Base-by-base conservation (phyloP, 176 grass and related monocot genomes). In the Aegilops tauschii region DNA sequence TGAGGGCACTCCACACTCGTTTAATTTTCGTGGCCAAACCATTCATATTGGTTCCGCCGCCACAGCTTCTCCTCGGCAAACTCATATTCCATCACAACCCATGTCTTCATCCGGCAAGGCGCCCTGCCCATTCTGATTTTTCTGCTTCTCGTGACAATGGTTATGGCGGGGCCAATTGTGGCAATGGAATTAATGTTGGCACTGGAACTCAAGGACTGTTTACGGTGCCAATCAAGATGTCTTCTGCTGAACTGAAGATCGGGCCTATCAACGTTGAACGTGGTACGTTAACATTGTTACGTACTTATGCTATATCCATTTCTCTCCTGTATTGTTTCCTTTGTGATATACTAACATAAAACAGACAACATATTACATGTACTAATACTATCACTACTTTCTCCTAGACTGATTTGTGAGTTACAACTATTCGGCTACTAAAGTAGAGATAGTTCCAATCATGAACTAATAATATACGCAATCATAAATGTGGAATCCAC, bases 21-120 rank as follows among this genome's bases (percentile, higher is more conserved):
- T 25, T 58, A 49, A 58, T 28, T 75, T 87, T 80, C 5, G 20
- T 66, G 42, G 63, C 7, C 28, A 69, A 23, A 50, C 85, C 5
- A 82, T 76, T 75, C 58, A 30, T 68, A 10, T 34, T 58, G 29
- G 21, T 77, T 86, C 82, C 65, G 82, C 34, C 36, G 36, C 78
- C 40, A 80, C 82, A 28, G 34, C 79, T 61, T 82, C 84, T 56
- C 40, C 75, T 30, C 14, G 4, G 27, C 44, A 76, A 14, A 52
- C 45, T 50, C 73, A 8, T 31, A 21, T 35, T 69, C 14, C 47
- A 6, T 29, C 65, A 39, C 61, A 50, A 44, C 34, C 16, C 34
- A 14, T 27, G 9, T 10, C 67, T 64, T 47, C 83, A 61, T 56
- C 77, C 8, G 58, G 6, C 34, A 12, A 39, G n/a, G 25, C n/a